Evolutionary conservation across 2,329 filamentous ascomycete genomes (phyloP).

Genomic region (Arthrobotrys conoides): DNA sequence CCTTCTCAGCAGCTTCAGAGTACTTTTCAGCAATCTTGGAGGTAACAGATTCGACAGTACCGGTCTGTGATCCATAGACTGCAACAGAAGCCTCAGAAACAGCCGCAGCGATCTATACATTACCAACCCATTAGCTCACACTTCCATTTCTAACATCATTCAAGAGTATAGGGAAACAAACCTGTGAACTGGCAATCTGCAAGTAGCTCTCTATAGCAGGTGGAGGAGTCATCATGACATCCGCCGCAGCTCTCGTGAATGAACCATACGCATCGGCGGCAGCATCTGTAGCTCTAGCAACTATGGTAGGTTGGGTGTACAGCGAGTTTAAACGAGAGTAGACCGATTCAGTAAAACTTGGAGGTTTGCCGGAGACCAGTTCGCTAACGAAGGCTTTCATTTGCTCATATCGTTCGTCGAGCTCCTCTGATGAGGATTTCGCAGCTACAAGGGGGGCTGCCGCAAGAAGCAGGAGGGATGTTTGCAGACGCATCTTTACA

Average conservation of each 20-base stretch:
- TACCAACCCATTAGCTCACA: slow-evolving; percentile 6
- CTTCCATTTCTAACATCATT: neutral
- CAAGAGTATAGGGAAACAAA: slow-evolving; percentile 66
- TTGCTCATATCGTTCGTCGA: slow-evolving; percentile 73
- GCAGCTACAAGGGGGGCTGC: slow-evolving; percentile 49
- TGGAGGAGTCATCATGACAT: slow-evolving; percentile 72
- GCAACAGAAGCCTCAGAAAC: slow-evolving; percentile 73
- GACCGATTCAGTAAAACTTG: slow-evolving; percentile 84
- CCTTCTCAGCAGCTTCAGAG: slow-evolving; percentile 73
- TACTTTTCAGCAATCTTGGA: slow-evolving; percentile 71
- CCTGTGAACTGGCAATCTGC: slow-evolving; percentile 72
- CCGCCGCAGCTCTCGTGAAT: slow-evolving; percentile 68
- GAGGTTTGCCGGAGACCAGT: slow-evolving; percentile 81
- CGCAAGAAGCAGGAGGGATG: slow-evolving; percentile 38
- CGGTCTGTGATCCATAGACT: slow-evolving; percentile 72
- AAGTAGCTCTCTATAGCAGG: slow-evolving; percentile 74
- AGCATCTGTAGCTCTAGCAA: slow-evolving; percentile 66
- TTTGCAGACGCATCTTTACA: slow-evolving; percentile 45
- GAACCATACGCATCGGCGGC: slow-evolving; percentile 67
- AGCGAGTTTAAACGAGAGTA: slow-evolving; percentile 79
- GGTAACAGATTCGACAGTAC: slow-evolving; percentile 69
- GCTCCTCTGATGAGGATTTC: slow-evolving; percentile 27
- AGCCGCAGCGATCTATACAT: slow-evolving; percentile 72
- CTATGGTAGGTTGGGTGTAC: slow-evolving; percentile 75
- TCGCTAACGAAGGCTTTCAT: slow-evolving; percentile 82